Base-by-base conservation (phyloP, 805 yeast species). In the Saturnispora ahearnii region DNA sequence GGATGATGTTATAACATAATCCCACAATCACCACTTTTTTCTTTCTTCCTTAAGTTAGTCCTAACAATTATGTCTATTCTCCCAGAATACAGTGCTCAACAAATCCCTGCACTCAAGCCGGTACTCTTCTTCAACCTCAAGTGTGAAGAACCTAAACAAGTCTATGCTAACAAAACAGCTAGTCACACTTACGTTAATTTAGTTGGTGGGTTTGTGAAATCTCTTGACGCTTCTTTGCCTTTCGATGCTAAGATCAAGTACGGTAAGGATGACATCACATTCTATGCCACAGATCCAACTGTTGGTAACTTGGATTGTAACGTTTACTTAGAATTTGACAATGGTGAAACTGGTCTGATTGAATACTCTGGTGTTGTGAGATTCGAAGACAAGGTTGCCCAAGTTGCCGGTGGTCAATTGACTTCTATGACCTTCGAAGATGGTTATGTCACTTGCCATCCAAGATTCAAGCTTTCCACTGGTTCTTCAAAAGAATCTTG, bases 211-310 rank as follows among this genome's bases (percentile, higher is more conserved):
- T 65, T 60, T 50, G 59, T 69, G 21, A 66, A 65, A 53, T 62
- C 76, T 6, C 37, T 70, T 12, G 73, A 70, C 54, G 55, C 61
- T 15, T 55, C 62, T 11, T 63, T 53, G 44, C 74, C 74, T 34
- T 70, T 73, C 45, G 73, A 73, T 45, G 64, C 69, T 21, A 56
- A 52, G 9, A 58, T 73, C 49, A 41, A 26, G 2, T 45, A 48
- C 15, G 84, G 85, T 5, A 62, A 63, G 52, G 86, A 80, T 54
- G 76, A 77, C 47, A 65, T 80, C 57, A 67, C 70, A 5, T 56
- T 69, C 21, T 60, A 62, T 34, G 53, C 60, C 26, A 50, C 65
- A 10, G 58, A 58, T n/a, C 63, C 65, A 11, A 9, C 51, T 1
- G 52, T 60, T 38, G 66, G 67, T 21, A 49, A 51, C 22, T 65